Percentiles rank a stretch among this genome's conserved stretches.
Evolutionary conservation across 2,329 filamentous ascomycete species (phyloP).

Genomic region (Colletotrichum shisoi): DNA sequence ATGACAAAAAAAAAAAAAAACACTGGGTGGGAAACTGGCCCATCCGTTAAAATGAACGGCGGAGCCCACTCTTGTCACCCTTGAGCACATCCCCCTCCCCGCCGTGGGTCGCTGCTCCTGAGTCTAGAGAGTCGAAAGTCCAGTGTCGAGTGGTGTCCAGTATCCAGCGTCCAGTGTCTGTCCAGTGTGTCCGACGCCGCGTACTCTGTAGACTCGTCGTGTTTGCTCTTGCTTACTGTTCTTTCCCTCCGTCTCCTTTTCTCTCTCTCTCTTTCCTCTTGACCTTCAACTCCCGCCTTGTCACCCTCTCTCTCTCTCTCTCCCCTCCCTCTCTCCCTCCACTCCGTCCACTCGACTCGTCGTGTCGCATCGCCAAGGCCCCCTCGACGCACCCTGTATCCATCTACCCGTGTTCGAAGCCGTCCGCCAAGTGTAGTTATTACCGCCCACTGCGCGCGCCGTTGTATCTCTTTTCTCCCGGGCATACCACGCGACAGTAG

Average conservation of each 20-base stretch:
- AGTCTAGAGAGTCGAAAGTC: not conserved
- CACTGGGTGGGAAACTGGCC: conserved; percentile 13
- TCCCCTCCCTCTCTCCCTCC: not conserved
- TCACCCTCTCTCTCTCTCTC: not conserved
- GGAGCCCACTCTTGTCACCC: conserved; percentile 15
- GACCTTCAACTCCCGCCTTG: not conserved
- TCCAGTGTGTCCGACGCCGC: too few relatives aligned
- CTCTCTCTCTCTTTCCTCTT: conserved; percentile 1
- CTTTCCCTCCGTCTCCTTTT: not conserved
- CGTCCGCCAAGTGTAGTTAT: not conserved
- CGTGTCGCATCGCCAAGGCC: conserved; percentile 11
- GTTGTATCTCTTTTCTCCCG: not conserved
- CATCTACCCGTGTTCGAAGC: not conserved
- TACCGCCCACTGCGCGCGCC: not conserved
- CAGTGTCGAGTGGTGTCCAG: not conserved
- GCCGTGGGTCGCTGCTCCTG: conserved; percentile 17
- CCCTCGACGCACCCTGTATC: not conserved
- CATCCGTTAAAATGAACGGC: conserved; percentile 37
- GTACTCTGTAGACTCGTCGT: not conserved
- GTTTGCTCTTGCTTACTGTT: not conserved
- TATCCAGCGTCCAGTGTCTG: too few relatives aligned
- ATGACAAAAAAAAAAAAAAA: not conserved
- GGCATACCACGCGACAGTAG: not conserved
- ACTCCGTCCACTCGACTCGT: not conserved
- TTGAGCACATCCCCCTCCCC: conserved; percentile 1